phyloP scores from a whole-genome alignment of 169 alveolate species.

The Eimeria tenella region DNA sequence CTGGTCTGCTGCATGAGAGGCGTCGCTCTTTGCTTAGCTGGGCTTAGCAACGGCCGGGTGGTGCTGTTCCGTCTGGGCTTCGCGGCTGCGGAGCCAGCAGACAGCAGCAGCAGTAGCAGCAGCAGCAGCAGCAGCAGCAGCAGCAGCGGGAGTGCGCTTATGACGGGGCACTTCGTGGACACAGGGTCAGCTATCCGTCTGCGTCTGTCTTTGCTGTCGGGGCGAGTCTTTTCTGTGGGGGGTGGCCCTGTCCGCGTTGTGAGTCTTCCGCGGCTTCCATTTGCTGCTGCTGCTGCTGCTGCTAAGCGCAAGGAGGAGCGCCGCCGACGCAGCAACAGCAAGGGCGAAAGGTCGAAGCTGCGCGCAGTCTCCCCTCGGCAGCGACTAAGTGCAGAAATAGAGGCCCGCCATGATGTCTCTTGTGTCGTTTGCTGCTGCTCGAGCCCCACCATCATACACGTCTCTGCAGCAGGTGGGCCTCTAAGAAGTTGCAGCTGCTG shows the following conservation, averaged over 20 bases:
- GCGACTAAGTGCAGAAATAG: background rate
- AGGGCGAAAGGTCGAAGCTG: background rate
- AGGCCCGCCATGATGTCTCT: background rate
- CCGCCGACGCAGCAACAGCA: conserved; percentile 31
- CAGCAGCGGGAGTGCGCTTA: background rate
- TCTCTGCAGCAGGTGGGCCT: conserved; percentile 30
- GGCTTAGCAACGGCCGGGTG: conserved; percentile 64
- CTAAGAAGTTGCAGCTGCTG: background rate
- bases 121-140: conserved; percentile 32
- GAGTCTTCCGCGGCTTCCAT: background rate
- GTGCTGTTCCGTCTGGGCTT: conserved; percentile 28
- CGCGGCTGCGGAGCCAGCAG: background rate
- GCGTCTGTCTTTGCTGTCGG: conserved; percentile 36
- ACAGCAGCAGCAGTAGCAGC: conserved; percentile 10
- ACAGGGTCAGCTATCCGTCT: background rate
- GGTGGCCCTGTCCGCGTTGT: conserved; percentile 35
- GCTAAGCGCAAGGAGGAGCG: background rate
- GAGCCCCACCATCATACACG: conserved; percentile 23
- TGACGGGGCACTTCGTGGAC: background rate
- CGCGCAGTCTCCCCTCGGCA: background rate
- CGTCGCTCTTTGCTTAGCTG: background rate
- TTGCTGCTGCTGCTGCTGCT: no score
- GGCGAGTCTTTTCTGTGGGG: conserved; percentile 24
- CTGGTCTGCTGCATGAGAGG: conserved; percentile 5
- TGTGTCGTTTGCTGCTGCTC: conserved; percentile 57